Base-by-base conservation (phyloP, 805 yeast genomes). In the Tetrapisispora nanseiensis region DNA sequence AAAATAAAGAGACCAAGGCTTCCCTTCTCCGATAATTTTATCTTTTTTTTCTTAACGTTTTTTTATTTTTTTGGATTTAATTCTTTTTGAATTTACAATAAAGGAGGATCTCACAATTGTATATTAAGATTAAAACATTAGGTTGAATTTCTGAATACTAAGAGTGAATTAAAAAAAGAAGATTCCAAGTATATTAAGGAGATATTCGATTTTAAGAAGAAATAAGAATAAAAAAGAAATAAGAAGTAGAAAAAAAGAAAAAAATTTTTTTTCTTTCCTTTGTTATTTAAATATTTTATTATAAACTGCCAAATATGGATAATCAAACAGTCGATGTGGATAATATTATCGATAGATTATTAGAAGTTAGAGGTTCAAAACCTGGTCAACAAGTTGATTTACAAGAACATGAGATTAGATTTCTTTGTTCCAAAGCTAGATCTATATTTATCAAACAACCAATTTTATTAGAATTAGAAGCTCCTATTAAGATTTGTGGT, bases 381-480 rank as follows among this genome's bases (percentile, higher is more conserved):
- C 98, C 98, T 16, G 98, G 98, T 31, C 89, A 86, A 65, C 96
- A 86, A 63, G 98, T 90, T 37, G 87, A 87, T 51, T 73, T 90
- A 47, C 86, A 82, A 56, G 98, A 90, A 68, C 85, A 77, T 63
- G 97, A 92, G 70, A 92, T 90, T 65, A 81, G 95, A 60, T 90
- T 77, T 67, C 79, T 90, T 48, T 90, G 98, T 72, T 87, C 97
- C 49, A 90, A 89, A 67, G 97, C 98, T 26, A 81, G 98, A 68
- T 97, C 94, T 63, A 92, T 90, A 59, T 90, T 90, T 67, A 92
- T 90, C 63, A 95, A 86, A 66, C 98, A 90, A 69, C 98, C 98
- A 41, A 92, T 92, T 54, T 71, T 90, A 52, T 72, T 90, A 57
- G 98, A 90, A 65, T 75, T 90, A 54, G 97, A 92, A 67, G 97